Percentiles rank a stretch among this genome's conserved stretches.
Conservation (phyloP, 208 protist species). For the Acanthamoeba royreba region DNA sequence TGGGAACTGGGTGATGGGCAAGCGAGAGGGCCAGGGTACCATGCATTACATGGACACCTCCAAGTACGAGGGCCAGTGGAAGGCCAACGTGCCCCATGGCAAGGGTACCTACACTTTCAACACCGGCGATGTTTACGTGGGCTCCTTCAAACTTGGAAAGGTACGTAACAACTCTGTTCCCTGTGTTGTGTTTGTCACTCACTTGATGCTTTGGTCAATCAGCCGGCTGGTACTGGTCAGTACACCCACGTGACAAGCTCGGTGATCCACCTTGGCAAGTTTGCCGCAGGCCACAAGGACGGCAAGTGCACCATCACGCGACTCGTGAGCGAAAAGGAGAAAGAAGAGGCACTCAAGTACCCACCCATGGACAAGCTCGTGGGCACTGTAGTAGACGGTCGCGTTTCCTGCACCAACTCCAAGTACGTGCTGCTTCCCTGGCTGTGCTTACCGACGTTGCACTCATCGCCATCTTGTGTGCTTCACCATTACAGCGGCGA, state of each 20-base stretch:
- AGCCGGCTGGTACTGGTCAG: neutral
- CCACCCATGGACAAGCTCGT: neutral
- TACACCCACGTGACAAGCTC: neutral
- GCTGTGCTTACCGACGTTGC: neutral
- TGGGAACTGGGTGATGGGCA: neutral
- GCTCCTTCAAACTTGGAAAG: neutral
- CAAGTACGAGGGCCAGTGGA: constrained; percentile 7
- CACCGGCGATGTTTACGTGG: neutral
- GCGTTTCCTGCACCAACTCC: neutral
- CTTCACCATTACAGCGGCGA: neutral
- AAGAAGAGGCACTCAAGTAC: neutral
- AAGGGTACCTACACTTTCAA: neutral
- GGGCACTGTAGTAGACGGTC: neutral
- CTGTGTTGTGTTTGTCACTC: neutral
- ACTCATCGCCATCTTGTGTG: neutral
- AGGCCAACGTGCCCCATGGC: neutral
- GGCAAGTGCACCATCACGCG: neutral
- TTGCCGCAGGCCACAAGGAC: neutral
- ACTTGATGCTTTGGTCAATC: neutral
- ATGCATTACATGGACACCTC: neutral
- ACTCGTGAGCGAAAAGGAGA: neutral
- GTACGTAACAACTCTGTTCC: neutral
- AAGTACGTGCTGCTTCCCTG: too few species aligned
- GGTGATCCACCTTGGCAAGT: neutral
- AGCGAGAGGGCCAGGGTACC: neutral